Evolutionary conservation across 2,329 filamentous ascomycete genomes (phyloP).

Genomic region (Penicillium oxalicum): DNA sequence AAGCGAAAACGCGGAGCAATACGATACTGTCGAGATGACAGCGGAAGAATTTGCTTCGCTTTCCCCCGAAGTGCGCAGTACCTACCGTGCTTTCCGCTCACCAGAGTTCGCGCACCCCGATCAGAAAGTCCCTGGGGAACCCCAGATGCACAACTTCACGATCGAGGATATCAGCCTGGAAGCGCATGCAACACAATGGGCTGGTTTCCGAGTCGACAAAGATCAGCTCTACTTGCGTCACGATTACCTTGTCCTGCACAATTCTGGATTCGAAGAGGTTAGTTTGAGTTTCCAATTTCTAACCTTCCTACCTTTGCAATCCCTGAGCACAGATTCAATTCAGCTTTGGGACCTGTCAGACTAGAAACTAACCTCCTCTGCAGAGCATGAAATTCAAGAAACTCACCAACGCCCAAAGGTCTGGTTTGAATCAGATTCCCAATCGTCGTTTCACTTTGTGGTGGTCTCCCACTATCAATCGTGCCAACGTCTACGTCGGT

Average conservation of each 20-base stretch:
- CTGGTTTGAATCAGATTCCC: slow-evolving; percentile 95
- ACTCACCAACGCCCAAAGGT: slow-evolving; percentile 91
- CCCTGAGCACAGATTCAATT: no score
- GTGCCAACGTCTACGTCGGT: slow-evolving; percentile 96
- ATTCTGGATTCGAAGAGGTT: slow-evolving; percentile 47
- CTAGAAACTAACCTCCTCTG: background rate
- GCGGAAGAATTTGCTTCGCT: slow-evolving; percentile 42
- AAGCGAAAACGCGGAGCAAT: slow-evolving; percentile 9
- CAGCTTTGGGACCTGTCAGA: no score
- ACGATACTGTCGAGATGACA: slow-evolving; percentile 44
- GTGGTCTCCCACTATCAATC: slow-evolving; percentile 93
- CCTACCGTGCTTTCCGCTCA: slow-evolving; percentile 34
- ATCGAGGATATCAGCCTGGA: slow-evolving; percentile 36
- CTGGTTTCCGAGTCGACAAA: slow-evolving; percentile 47
- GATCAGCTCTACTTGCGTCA: slow-evolving; percentile 49
- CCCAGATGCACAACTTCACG: background rate
- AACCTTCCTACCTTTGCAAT: background rate
- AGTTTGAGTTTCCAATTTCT: background rate
- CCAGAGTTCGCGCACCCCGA: slow-evolving; percentile 27
- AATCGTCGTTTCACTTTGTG: slow-evolving; percentile 97
- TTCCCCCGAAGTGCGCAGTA: slow-evolving; percentile 30
- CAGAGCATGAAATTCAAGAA: slow-evolving; percentile 94
- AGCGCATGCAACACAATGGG: slow-evolving; percentile 42
- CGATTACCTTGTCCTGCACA: slow-evolving; percentile 45
- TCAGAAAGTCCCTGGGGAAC: slow-evolving; percentile 10